Percentiles rank a stretch among this genome's conserved stretches.
Evolutionary conservation across 2,329 filamentous ascomycete genomes (phyloP).

Genomic region (Arthrobotrys pseudoclavata): DNA sequence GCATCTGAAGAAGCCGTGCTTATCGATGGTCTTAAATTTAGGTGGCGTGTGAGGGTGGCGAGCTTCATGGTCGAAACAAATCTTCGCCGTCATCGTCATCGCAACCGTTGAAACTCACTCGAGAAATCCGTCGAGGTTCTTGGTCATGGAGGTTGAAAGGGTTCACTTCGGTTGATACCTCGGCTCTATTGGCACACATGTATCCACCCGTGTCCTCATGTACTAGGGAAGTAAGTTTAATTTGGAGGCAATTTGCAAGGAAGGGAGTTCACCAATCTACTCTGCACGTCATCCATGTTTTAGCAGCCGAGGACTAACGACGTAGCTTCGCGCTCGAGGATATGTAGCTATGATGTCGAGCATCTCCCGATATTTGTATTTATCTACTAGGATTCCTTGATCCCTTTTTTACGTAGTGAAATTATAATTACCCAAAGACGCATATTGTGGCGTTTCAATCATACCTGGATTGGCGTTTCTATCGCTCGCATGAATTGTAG

Average conservation of each 20-base stretch:
- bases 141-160: constrained; percentile 10
- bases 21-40: constrained; percentile 32
- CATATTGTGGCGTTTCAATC: constrained; percentile 4
- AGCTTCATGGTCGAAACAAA: background rate
- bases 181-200: constrained; percentile 53
- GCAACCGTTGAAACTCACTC: constrained; percentile 28
- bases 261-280: constrained; percentile 21
- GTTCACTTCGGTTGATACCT: constrained; percentile 42
- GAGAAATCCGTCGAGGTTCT: constrained; percentile 4
- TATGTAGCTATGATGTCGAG: constrained; percentile 8
- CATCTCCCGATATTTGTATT: background rate
- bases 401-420: background rate
- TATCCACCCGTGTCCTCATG: constrained; percentile 29
- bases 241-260: constrained; percentile 38
- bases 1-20: constrained; percentile 42
- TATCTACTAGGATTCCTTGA: background rate
- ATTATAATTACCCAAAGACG: background rate
- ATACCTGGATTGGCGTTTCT: background rate
- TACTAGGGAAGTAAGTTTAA: constrained; percentile 36
- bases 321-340: background rate
- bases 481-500: background rate
- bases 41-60: constrained; percentile 20
- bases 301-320: constrained; percentile 6
- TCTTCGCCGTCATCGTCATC: constrained; percentile 30
- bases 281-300: constrained; percentile 32